Evolutionary conservation across 768 basidiomycete species (phyloP), one percentile per base, ranked within the genome.

Genomic region (Tephrocybe sp.): DNA sequence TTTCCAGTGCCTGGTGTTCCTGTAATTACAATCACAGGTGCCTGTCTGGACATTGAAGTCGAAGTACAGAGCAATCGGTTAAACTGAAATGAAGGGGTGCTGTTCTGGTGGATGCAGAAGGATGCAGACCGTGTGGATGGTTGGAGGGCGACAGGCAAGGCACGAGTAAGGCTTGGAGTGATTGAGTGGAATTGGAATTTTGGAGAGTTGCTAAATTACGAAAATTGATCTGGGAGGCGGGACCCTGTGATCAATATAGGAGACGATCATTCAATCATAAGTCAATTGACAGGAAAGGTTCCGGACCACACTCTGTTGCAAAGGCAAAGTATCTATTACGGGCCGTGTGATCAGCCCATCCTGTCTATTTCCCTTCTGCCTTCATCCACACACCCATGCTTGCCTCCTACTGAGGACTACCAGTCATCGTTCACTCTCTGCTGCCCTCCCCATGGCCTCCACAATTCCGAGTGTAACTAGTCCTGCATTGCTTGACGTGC

Each of bases 1-100:
- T 99, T 99, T 49, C 93, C 95, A 30, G 93, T 95, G n/a, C 93
- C 93, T 10, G 93, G 92, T 14, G 93, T 94, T 54, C 92, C 93
- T 37, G 93, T 95, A 60, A 95, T 83, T 58, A 95, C 66, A 62
- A 95, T 90, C 44, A 86, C 79, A 39, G 90, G 91, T 36, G 55
- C 60, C 42, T 46, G 53, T 41, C 45, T 54, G 53, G 57, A 50
- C 23, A 41, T 18, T 47, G 50, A 30, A 26, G 55, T 53, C 57
- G 60, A 57, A n/a, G n/a, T n/a, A n/a, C n/a, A n/a, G n/a, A n/a
- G n/a, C n/a, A n/a, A n/a, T n/a, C n/a, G n/a, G n/a, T 14, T 14
- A 30, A 4, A 14, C 18, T 37, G 12, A 46, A 32, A 3, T 23
- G 40, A 9, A 36, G 21, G 17, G 26, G 28, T 23, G n/a, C n/a